Conservation (phyloP, 352 stramenopile genomes). For the Globisporangium recalcitrans region DNA sequence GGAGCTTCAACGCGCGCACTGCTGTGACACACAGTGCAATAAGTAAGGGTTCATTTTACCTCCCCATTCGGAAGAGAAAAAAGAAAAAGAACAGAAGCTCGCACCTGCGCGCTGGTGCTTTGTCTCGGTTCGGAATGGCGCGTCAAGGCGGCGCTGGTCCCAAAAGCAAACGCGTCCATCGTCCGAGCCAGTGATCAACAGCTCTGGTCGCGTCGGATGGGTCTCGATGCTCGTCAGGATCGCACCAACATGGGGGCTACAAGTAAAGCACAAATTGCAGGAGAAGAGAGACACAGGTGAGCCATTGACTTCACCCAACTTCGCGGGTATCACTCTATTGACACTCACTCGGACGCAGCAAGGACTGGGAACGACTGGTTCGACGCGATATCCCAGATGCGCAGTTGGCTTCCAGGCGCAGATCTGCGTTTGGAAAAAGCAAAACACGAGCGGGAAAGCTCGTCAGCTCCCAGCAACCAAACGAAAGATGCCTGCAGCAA, state of each 20-base stretch:
- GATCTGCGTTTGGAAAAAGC: constrained; percentile 20
- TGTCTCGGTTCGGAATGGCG: constrained; percentile 58
- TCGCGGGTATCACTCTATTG: background rate
- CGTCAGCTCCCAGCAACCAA: background rate
- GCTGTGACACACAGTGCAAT: background rate
- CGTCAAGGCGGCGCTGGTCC: constrained; percentile 66
- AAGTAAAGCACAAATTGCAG: background rate
- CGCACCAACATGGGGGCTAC: constrained; percentile 29
- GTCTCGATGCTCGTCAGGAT: constrained; percentile 61
- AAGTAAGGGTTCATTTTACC: background rate
- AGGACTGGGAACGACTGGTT: constrained; percentile 57
- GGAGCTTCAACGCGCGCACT: constrained; percentile 69
- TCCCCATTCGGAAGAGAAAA: background rate
- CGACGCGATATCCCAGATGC: constrained; percentile 64
- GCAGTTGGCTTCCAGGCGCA: constrained; percentile 52
- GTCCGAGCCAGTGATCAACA: constrained; percentile 65
- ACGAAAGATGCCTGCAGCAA: background rate
- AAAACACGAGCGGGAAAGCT: background rate
- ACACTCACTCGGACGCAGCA: constrained; percentile 48
- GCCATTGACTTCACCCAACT: background rate
- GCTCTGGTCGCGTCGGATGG: constrained; percentile 69
- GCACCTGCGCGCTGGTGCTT: constrained; percentile 56
- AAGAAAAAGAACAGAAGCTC: background rate
- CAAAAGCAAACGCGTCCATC: constrained; percentile 68
- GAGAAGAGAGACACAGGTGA: background rate